Percentiles rank a stretch among this genome's conserved stretches.
phyloP scores from a whole-genome alignment of 2,329 filamentous ascomycete species.

The Trichoderma asperellum region DNA sequence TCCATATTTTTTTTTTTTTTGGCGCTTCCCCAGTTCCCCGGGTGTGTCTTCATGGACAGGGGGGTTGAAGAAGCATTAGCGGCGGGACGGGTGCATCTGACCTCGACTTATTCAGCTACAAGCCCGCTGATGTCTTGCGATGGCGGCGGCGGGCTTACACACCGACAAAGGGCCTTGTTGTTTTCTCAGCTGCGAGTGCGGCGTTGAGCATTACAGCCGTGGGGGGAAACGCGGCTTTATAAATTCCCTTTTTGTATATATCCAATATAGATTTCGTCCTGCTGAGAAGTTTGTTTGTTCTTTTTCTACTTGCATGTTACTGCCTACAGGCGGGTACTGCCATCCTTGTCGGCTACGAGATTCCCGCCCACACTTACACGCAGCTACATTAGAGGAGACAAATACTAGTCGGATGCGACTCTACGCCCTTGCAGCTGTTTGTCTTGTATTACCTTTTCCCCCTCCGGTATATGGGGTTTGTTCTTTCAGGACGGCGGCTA shows the following conservation, averaged over 20 bases:
- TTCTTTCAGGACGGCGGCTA: not conserved
- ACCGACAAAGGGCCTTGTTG: not conserved
- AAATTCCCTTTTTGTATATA: too few species aligned
- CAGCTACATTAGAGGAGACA: not conserved
- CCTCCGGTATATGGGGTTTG: not conserved
- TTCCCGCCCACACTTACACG: not conserved
- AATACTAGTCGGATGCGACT: not conserved
- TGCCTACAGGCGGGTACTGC: too few species aligned
- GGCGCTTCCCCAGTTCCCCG: not conserved
- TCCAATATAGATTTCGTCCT: too few species aligned
- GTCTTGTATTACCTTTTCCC: not conserved
- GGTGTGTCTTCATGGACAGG: not conserved
- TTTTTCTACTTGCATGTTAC: too few species aligned
- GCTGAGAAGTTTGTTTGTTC: too few species aligned
- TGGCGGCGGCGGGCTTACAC: not conserved
- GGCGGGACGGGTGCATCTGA: not conserved
- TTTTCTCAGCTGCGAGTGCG: not conserved
- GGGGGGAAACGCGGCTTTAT: too few species aligned
- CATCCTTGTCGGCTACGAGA: not conserved
- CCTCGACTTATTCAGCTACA: not conserved
- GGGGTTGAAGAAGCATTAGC: not conserved
- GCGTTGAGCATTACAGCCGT: not conserved
- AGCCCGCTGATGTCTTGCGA: not conserved
- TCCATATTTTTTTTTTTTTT: not conserved
- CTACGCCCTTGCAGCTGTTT: not conserved